Conservation (phyloP, 139 green algal species). For the Dunaliella sp. region DNA sequence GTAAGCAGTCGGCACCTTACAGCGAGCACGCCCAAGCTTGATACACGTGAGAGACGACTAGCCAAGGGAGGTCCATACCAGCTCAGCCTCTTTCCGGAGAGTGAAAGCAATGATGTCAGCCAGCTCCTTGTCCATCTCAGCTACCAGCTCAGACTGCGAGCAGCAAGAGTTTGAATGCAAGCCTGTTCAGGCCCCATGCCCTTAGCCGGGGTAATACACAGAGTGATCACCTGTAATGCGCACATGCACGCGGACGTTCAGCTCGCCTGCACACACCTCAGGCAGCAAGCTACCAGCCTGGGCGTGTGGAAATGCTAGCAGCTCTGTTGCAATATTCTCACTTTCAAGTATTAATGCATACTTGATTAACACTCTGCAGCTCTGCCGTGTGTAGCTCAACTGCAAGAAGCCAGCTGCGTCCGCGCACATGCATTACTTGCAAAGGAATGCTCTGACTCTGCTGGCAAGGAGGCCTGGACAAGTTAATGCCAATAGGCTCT, state of each 20-base stretch:
- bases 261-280: neutral
- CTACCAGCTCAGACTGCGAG: constrained; percentile 40
- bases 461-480: no score
- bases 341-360: no score
- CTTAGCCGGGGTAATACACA: neutral
- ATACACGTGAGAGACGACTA: no score
- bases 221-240: neutral
- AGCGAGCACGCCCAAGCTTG: no score
- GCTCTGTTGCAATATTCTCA: neutral
- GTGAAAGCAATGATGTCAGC: constrained; percentile 48
- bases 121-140: constrained; percentile 46
- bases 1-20: no score
- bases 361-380: no score
- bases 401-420: no score
- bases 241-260: neutral
- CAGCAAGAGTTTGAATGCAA: neutral
- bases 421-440: no score
- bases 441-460: no score
- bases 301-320: neutral
- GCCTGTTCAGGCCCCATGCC: neutral
- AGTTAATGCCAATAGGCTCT: no score
- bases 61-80: no score
- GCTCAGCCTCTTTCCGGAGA: constrained; percentile 48
- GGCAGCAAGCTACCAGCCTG: neutral
- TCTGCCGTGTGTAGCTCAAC: no score